Evolutionary conservation across 441 rosid species (phyloP).

Genomic region (Capsella rubella): DNA sequence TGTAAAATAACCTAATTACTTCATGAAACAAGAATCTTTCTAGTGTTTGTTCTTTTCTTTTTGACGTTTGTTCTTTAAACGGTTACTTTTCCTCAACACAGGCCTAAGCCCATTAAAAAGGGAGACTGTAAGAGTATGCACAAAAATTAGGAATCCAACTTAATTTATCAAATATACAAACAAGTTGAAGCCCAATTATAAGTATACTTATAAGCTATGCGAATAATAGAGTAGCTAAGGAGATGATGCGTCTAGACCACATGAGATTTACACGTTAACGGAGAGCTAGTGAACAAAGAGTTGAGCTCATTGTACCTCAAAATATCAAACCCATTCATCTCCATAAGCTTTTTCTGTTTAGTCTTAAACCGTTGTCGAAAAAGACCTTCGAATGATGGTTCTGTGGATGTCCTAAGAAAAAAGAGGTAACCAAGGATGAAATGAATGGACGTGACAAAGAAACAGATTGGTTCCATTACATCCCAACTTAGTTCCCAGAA

Average conservation of each 20-base stretch:
- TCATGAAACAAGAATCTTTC: not conserved
- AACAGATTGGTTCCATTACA: constrained; percentile 76
- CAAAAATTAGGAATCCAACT: constrained; percentile 24
- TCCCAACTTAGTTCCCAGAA: constrained; percentile 81
- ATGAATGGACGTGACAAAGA: constrained; percentile 62
- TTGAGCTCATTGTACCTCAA: constrained; percentile 49
- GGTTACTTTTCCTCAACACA: not conserved
- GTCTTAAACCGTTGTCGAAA: constrained; percentile 54
- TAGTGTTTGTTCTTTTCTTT: not conserved
- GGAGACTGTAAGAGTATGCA: not conserved
- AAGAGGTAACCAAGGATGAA: constrained; percentile 55
- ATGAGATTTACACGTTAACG: constrained; percentile 26
- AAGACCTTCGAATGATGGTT: constrained; percentile 66
- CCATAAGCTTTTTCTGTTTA: constrained; percentile 58
- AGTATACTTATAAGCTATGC: not conserved
- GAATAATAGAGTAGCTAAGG: not conserved
- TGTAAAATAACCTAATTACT: too few relatives aligned
- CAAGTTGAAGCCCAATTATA: constrained; percentile 14
- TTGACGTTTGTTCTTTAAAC: not conserved
- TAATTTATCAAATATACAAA: constrained; percentile 26
- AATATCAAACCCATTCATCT: constrained; percentile 47
- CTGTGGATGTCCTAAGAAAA: constrained; percentile 65
- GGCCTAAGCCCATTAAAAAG: not conserved
- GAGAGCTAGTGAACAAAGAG: constrained; percentile 34
- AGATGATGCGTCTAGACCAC: not conserved